Evolutionary conservation across 257 asterid genomes (phyloP).

Genomic region (Capsicum baccatum): DNA sequence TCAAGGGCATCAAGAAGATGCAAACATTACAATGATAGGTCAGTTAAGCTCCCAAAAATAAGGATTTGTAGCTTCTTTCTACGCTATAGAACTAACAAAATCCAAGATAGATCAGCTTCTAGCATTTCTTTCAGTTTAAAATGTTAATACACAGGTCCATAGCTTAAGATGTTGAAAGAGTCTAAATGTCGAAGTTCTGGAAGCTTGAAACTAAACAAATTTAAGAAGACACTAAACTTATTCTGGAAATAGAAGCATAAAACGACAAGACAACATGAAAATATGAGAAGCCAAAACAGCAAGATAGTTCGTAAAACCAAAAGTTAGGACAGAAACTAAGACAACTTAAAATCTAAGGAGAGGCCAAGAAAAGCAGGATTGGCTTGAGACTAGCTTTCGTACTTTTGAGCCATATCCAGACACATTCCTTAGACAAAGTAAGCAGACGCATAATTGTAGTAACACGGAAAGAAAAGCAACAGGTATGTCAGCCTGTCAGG

Average conservation of each 20-base stretch:
- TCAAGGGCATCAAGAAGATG: no score
- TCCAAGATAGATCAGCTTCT: not conserved
- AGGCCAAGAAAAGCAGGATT: slow-evolving; percentile 8
- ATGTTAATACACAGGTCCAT: not conserved
- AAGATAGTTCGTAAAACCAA: not conserved
- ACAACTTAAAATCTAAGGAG: not conserved
- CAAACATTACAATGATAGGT: no score
- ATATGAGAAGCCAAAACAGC: not conserved
- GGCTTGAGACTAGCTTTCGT: slow-evolving; percentile 7
- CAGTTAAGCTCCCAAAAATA: no score
- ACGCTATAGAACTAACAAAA: no score
- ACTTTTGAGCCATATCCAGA: not conserved
- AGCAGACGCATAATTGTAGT: not conserved
- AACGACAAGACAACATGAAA: slow-evolving; percentile 4
- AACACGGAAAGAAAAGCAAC: not conserved
- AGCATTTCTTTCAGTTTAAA: slow-evolving; percentile 11
- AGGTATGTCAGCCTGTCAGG: slow-evolving; percentile 2
- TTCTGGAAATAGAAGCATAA: slow-evolving; percentile 17
- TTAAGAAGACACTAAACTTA: not conserved
- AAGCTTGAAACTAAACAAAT: not conserved
- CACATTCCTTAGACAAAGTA: slow-evolving; percentile 12
- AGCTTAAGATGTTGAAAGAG: not conserved
- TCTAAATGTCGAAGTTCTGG: not conserved
- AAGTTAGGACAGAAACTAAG: slow-evolving; percentile 17
- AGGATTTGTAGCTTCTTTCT: no score